Evolutionary conservation across 306 rosid species (phyloP).

Genomic region (Erythrophleum fordii): DNA sequence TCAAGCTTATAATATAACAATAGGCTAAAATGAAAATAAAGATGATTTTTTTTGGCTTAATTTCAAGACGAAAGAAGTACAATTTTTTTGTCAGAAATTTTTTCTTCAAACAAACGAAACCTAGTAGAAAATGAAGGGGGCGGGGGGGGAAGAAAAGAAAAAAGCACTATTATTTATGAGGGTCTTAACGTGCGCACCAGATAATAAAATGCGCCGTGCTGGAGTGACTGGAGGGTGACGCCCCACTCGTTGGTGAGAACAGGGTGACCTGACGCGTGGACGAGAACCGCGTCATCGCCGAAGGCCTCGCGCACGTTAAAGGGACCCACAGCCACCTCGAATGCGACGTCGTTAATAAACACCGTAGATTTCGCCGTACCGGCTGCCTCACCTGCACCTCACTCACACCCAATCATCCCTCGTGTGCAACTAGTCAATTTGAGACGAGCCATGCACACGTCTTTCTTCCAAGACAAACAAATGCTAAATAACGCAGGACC

Average conservation of each 20-base stretch:
- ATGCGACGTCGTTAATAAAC: constrained; percentile 85
- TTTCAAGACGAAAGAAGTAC: no score
- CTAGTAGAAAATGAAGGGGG: background rate
- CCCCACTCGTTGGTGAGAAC: constrained; percentile 94
- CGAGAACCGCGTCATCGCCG: constrained; percentile 78
- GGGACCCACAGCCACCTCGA: constrained; percentile 76
- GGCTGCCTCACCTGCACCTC: constrained; percentile 55
- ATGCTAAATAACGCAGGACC: background rate
- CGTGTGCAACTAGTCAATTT: constrained; percentile 22
- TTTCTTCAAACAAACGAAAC: background rate
- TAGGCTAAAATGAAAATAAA: no score
- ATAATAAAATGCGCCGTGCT: constrained; percentile 78
- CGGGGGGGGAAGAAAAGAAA: background rate
- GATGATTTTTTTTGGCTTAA: no score
- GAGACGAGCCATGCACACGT: constrained; percentile 79
- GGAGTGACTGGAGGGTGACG: constrained; percentile 71
- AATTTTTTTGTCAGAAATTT: no score
- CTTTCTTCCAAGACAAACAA: background rate
- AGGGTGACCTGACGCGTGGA: constrained; percentile 85
- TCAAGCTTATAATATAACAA: no score
- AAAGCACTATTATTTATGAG: no score
- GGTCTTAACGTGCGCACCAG: constrained; percentile 50
- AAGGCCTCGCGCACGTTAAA: constrained; percentile 88
- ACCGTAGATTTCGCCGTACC: constrained; percentile 67
- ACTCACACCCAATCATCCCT: constrained; percentile 34